Base-by-base conservation (phyloP, 1,284 basidiomycete species). In the Irpex sp. region DNA sequence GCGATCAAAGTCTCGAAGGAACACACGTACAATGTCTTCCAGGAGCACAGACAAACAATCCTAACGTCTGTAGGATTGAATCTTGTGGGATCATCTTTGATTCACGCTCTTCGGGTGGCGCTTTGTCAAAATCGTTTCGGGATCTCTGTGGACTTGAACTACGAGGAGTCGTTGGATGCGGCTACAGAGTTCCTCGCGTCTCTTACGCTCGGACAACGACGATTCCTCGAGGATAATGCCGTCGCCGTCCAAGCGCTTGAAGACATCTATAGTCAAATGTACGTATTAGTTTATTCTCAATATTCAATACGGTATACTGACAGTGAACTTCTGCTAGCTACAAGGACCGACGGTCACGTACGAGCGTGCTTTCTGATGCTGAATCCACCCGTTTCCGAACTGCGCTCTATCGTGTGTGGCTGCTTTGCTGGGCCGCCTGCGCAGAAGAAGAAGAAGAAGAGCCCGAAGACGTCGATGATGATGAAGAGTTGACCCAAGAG, bases 21-120 rank as follows among this genome's bases (percentile, higher is more conserved):
- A 51, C 58, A 4, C 26, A 15, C 76, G 43, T 70, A 79, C 58
- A 60, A 66, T 36, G 72, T 76, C 64, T 81, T 76, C 63, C 58
- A 71, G 35, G 54, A 63, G 2, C 75, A 71, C 37, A 74, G 77
- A 1, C 70, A 68, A 21, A 75, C 75, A 1, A 72, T 77, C 39
- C 53, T 74, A 2, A 65, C 67, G 26, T 65, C 73, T 3, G 74
- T 81, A 13, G 68, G 75, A 2, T 65, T 67, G 17, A 79, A 79
- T 61, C 64, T 74, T 3, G 66, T 72, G 3, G 80, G 78, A 6
- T 68, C 72, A 1, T 72, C 71, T 0, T 51, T 74, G 0, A 68
- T 72, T 5, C 67, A 75, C 15, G 77, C 79, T 9, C 58, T 76
- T 75, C 11, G 66, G 72, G 21, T 43, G 19, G 19, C 62, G 58